Conservation (phyloP, 169 alveolate species). For the Plasmodium gaboni region DNA sequence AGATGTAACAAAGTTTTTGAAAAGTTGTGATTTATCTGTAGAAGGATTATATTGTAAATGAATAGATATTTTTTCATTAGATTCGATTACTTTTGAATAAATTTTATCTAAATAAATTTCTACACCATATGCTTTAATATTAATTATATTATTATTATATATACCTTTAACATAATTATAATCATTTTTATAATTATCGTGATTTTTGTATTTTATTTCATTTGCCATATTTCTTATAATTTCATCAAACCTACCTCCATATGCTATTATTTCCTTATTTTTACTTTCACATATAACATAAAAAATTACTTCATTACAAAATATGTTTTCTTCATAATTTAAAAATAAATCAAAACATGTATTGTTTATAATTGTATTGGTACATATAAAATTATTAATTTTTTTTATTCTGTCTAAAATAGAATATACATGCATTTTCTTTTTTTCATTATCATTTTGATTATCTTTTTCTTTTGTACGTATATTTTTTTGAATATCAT, state of each 20-base stretch:
- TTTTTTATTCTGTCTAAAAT: constrained; percentile 56
- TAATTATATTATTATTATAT: background rate
- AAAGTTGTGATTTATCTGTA: constrained; percentile 41
- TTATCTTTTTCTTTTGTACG: background rate
- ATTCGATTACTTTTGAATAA: constrained; percentile 34
- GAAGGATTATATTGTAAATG: constrained; percentile 10
- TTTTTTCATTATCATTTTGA: constrained; percentile 3
- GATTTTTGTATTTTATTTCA: background rate
- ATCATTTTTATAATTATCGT: background rate
- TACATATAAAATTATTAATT: constrained; percentile 63
- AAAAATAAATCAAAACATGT: constrained; percentile 61
- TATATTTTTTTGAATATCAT: background rate
- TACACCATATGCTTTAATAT: constrained; percentile 69
- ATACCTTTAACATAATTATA: background rate
- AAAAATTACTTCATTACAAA: constrained; percentile 66
- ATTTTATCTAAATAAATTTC: constrained; percentile 66
- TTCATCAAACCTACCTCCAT: constrained; percentile 62
- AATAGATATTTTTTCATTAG: constrained; percentile 43
- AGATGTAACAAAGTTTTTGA: constrained; percentile 34
- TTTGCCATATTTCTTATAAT: constrained; percentile 29
- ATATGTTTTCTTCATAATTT: constrained; percentile 66
- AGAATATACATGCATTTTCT: constrained; percentile 20
- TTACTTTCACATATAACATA: constrained; percentile 63
- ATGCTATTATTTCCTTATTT: constrained; percentile 68
- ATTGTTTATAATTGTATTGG: constrained; percentile 44